These are phyloP conservation scores for Claviceps paspali DNA, from an alignment of 2,329 filamentous ascomycete species.

Conservation along the genomic window DNA sequence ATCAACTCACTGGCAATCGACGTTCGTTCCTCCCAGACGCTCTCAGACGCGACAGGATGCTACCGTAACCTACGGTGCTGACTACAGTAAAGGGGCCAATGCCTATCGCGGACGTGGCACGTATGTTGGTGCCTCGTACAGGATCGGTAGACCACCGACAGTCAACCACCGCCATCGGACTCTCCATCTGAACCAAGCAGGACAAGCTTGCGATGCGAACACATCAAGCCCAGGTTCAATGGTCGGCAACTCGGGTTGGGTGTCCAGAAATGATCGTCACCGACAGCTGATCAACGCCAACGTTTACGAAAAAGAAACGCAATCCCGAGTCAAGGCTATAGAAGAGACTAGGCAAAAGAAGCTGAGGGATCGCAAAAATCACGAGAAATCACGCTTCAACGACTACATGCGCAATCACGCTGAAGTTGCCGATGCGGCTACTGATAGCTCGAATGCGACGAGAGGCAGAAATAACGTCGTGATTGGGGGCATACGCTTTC, in stretches of 20 bases:
- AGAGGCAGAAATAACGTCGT: conserved; percentile 42
- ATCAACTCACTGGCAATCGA: conserved; percentile 17
- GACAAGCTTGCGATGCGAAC: conserved; percentile 21
- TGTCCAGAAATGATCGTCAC: conserved; percentile 60
- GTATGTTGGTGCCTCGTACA: conserved; percentile 20
- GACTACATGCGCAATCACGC: conserved; percentile 19
- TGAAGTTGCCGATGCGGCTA: conserved; percentile 7
- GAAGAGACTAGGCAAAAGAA: conserved; percentile 51
- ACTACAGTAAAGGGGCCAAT: conserved; percentile 3
- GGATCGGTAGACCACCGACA: conserved; percentile 19
- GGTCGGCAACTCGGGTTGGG: conserved; percentile 31
- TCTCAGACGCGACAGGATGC: not conserved
- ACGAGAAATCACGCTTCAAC: conserved; percentile 43
- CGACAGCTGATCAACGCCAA: conserved; percentile 71
- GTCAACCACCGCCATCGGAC: conserved; percentile 32
- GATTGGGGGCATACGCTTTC: conserved; percentile 59
- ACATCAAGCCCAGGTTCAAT: conserved; percentile 21
- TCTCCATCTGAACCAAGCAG: conserved; percentile 43
- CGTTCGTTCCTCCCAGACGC: conserved; percentile 16
- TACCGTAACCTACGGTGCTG: not conserved
- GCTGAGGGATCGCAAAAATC: conserved; percentile 34
- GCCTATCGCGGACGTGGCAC: conserved; percentile 11
- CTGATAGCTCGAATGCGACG: conserved; percentile 12
- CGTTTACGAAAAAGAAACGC: conserved; percentile 59
- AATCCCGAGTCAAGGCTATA: conserved; percentile 54